Conservation (phyloP, 805 yeast species). For the Candida krabiensis region DNA sequence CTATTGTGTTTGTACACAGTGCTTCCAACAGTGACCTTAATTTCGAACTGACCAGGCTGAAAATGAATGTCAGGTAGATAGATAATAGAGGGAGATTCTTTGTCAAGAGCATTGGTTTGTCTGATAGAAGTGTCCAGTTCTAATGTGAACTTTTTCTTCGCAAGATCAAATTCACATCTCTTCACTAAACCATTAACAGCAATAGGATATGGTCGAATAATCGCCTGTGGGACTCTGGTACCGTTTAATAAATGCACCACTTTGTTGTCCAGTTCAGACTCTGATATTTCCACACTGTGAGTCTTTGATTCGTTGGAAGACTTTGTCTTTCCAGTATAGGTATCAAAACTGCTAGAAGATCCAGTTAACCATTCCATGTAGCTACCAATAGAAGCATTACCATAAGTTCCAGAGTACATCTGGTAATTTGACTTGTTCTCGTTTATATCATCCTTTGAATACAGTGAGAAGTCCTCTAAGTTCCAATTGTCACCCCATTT, state of each 20-base stretch:
- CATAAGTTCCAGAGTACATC: slow-evolving; percentile 14
- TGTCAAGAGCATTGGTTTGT: background rate
- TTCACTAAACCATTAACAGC: slow-evolving; percentile 60
- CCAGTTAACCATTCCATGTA: slow-evolving; percentile 26
- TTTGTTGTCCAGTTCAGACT: slow-evolving; percentile 15
- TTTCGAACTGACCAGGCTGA: slow-evolving; percentile 46
- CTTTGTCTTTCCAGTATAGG: slow-evolving; percentile 3
- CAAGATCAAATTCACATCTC: slow-evolving; percentile 59
- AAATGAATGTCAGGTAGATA: slow-evolving; percentile 76
- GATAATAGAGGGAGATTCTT: slow-evolving; percentile 51
- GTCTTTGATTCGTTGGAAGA: slow-evolving; percentile 4
- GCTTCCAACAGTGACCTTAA: slow-evolving; percentile 55
- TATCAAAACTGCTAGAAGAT: slow-evolving; percentile 11
- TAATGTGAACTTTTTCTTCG: slow-evolving; percentile 45
- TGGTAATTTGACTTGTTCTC: slow-evolving; percentile 15
- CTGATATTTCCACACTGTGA: slow-evolving; percentile 9
- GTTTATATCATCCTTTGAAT: slow-evolving; percentile 61
- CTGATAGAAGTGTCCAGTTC: slow-evolving; percentile 37
- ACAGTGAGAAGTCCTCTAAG: slow-evolving; percentile 88
- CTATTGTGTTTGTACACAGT: slow-evolving; percentile 48
- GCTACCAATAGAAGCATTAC: slow-evolving; percentile 17
- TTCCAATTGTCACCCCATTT: slow-evolving; percentile 92
- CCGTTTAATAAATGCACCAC: slow-evolving; percentile 41
- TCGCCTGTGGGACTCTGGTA: slow-evolving; percentile 70
- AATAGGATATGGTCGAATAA: slow-evolving; percentile 74